Evolutionary conservation across 257 asterid genomes (phyloP).

Genomic region (Dorcoceras hygrometricum): DNA sequence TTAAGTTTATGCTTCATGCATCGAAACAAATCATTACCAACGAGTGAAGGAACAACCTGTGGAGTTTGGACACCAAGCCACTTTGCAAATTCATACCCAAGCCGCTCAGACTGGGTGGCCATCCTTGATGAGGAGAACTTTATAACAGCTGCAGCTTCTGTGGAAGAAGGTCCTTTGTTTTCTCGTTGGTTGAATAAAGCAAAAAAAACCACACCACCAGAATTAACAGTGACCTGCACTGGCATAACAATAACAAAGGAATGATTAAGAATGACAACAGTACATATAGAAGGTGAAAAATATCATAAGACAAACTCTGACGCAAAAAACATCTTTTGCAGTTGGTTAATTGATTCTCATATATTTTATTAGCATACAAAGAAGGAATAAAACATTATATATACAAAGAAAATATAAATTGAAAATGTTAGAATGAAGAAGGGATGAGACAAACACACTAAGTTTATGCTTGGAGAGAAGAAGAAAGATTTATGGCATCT

Average conservation of each 20-base stretch:
- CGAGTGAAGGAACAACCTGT: constrained; percentile 72
- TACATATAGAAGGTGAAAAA: neutral
- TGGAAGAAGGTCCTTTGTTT: constrained; percentile 60
- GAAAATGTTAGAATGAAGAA: neutral
- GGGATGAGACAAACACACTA: neutral
- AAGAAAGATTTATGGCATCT: neutral
- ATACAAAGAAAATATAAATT: constrained; percentile 8
- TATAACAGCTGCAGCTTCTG: constrained; percentile 95
- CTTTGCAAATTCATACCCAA: constrained; percentile 97
- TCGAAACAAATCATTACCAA: constrained; percentile 25
- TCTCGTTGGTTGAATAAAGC: constrained; percentile 81
- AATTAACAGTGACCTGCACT: constrained; percentile 92
- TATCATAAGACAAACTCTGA: neutral
- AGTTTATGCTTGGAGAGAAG: neutral
- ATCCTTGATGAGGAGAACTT: constrained; percentile 96
- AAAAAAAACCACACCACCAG: constrained; percentile 96
- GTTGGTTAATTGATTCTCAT: neutral
- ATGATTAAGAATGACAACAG: constrained; percentile 25
- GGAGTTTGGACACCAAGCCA: constrained; percentile 99
- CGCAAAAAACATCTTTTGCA: neutral
- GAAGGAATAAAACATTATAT: neutral
- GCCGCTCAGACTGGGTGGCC: constrained; percentile 99
- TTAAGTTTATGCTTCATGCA: constrained; percentile 22
- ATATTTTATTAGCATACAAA: neutral
- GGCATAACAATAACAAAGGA: constrained; percentile 25